A percentile compares a stretch with the other conserved stretches of the same genome.
phyloP scores from a whole-genome alignment of 2,329 filamentous ascomycete genomes.

The Metarhizium brunneum region DNA sequence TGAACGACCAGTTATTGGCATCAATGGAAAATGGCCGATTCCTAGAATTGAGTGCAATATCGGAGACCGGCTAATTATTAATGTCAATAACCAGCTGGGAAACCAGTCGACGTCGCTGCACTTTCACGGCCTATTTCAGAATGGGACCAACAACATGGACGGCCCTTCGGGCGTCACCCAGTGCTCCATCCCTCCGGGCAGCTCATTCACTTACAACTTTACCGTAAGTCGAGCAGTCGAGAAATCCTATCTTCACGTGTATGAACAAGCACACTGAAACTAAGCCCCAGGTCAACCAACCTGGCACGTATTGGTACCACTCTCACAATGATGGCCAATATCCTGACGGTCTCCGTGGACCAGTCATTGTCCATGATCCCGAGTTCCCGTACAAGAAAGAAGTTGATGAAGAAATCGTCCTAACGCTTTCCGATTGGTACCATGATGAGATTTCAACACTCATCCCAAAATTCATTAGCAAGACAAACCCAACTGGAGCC shows the following conservation, averaged over 20 bases:
- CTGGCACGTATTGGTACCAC: constrained; percentile 75
- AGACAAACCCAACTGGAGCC: constrained; percentile 45
- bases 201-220: constrained; percentile 62
- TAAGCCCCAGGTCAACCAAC: constrained; percentile 43
- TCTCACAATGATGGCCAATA: constrained; percentile 60
- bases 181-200: constrained; percentile 54
- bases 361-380: constrained; percentile 56
- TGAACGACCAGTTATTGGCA: constrained; percentile 60
- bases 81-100: constrained; percentile 48
- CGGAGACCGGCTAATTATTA: constrained; percentile 52
- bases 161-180: constrained; percentile 58
- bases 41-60: constrained; percentile 54
- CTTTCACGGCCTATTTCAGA: constrained; percentile 65
- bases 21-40: constrained; percentile 69
- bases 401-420: constrained; percentile 53
- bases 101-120: constrained; percentile 56
- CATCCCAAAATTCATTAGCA: constrained; percentile 39
- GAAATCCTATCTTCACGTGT: neutral
- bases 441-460: constrained; percentile 46
- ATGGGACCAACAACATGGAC: constrained; percentile 61
- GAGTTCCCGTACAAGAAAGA: constrained; percentile 45
- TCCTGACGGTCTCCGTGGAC: constrained; percentile 57
- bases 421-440: constrained; percentile 65
- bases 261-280: neutral
- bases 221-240: constrained; percentile 32